These are phyloP conservation scores for Geranium brycei DNA, from an alignment of 345 rosid species.

Conservation along the genomic window DNA sequence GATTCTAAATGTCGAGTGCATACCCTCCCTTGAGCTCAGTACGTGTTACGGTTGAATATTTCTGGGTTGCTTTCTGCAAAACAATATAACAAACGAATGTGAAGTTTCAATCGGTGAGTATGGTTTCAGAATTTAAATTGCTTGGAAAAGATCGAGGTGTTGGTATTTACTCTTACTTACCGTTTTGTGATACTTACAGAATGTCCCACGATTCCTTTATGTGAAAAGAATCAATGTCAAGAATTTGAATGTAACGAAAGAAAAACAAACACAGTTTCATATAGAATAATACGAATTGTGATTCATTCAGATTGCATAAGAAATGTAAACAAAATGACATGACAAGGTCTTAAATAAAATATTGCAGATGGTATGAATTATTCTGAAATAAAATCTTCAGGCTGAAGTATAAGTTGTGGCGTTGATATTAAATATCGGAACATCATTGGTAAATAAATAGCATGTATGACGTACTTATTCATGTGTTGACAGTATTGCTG, in stretches of 20 bases:
- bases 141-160: slow-evolving; percentile 13
- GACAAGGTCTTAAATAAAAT: too few relatives aligned
- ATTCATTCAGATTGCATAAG: too few relatives aligned
- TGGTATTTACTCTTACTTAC: slow-evolving; percentile 38
- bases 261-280: not conserved
- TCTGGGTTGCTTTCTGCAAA: slow-evolving; percentile 59
- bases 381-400: too few relatives aligned
- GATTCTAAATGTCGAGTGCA: slow-evolving; percentile 17
- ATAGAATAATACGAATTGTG: not conserved
- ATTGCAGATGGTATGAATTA: too few relatives aligned
- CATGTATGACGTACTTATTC: too few relatives aligned
- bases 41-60: slow-evolving; percentile 31
- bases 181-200: slow-evolving; percentile 57
- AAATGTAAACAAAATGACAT: too few relatives aligned
- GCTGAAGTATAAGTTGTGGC: too few relatives aligned
- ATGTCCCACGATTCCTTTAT: slow-evolving; percentile 61
- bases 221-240: slow-evolving; percentile 3
- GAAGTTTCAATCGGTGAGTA: slow-evolving; percentile 1
- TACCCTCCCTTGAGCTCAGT: slow-evolving; percentile 90
- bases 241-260: slow-evolving; percentile 2
- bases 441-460: too few relatives aligned
- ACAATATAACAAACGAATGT: slow-evolving; percentile 1
- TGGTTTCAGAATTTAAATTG: slow-evolving; percentile 3
- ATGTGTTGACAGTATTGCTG: too few relatives aligned
- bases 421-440: too few relatives aligned